These are phyloP conservation scores for Bocquillonia castaneifolia DNA, from an alignment of 441 rosid species.

Conservation along the genomic window DNA sequence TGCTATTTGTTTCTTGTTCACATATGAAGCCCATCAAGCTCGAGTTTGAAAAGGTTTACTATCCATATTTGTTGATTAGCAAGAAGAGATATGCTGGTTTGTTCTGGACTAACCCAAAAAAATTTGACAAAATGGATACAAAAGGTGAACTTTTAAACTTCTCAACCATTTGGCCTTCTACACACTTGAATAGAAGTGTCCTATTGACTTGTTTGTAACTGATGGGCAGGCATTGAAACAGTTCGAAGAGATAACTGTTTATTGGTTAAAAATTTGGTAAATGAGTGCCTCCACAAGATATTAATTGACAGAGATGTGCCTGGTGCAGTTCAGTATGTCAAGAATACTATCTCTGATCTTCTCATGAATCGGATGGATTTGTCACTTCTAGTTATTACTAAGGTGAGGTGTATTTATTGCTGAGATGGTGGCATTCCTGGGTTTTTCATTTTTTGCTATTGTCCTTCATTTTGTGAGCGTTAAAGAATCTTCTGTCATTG, in stretches of 20 bases:
- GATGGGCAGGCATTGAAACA: constrained; percentile 83
- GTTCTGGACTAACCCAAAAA: constrained; percentile 77
- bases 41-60: constrained; percentile 97
- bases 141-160: constrained; percentile 54
- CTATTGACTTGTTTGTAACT: constrained; percentile 21
- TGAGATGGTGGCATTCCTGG: constrained; percentile 16
- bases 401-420: constrained; percentile 43
- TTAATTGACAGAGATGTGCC: constrained; percentile 82
- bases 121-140: constrained; percentile 94
- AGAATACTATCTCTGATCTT: constrained; percentile 90
- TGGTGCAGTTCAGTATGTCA: constrained; percentile 84
- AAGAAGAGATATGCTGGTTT: constrained; percentile 99
- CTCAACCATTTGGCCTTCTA: constrained; percentile 17
- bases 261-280: constrained; percentile 89
- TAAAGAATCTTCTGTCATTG: constrained; percentile 3
- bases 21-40: constrained; percentile 84
- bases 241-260: constrained; percentile 98
- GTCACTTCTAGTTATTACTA: constrained; percentile 94
- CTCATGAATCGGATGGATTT: constrained; percentile 96
- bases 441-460: constrained; percentile 10
- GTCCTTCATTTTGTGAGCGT: not conserved
- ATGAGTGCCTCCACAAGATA: constrained; percentile 87
- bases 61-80: constrained; percentile 87
- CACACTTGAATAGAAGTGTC: constrained; percentile 2
- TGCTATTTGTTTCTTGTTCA: constrained; percentile 16